phyloP scores from a whole-genome alignment of 164 flowering plant species.

The Tetrastigma voinierianum region DNA sequence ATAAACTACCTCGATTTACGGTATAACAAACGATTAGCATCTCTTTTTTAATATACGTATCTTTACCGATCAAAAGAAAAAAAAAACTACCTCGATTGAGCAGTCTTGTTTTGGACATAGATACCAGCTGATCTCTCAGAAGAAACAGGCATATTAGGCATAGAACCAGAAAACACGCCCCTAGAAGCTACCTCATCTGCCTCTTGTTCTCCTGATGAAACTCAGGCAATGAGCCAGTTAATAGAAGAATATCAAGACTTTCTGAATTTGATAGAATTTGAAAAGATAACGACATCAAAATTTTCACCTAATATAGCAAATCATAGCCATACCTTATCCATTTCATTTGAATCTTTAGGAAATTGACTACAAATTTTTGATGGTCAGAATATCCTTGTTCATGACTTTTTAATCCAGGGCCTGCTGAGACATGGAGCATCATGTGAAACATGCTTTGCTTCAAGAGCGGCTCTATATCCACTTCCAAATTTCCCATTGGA shows the following conservation, averaged over 20 bases:
- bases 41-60: no score
- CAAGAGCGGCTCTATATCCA: conserved; percentile 44
- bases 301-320: conserved; percentile 2
- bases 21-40: no score
- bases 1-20: no score
- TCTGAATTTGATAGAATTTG: background rate
- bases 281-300: conserved; percentile 1
- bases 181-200: conserved; percentile 32
- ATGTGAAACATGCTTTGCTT: conserved; percentile 26
- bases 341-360: conserved; percentile 28
- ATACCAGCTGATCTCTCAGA: conserved; percentile 37
- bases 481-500: conserved; percentile 82
- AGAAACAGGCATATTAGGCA: conserved; percentile 25
- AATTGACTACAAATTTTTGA: conserved; percentile 38
- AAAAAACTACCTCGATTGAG: conserved; percentile 31
- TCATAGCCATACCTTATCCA: conserved; percentile 49
- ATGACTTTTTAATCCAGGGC: conserved; percentile 29
- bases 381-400: conserved; percentile 39
- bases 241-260: conserved; percentile 12
- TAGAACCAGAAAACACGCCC: conserved; percentile 29
- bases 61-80: no score
- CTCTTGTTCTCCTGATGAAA: conserved; percentile 39
- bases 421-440: conserved; percentile 32
- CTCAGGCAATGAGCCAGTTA: conserved; percentile 38
- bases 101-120: conserved; percentile 30